These are phyloP conservation scores for Aspergillus aculeatus DNA, from an alignment of 2,329 filamentous ascomycete species.

Conservation along the genomic window DNA sequence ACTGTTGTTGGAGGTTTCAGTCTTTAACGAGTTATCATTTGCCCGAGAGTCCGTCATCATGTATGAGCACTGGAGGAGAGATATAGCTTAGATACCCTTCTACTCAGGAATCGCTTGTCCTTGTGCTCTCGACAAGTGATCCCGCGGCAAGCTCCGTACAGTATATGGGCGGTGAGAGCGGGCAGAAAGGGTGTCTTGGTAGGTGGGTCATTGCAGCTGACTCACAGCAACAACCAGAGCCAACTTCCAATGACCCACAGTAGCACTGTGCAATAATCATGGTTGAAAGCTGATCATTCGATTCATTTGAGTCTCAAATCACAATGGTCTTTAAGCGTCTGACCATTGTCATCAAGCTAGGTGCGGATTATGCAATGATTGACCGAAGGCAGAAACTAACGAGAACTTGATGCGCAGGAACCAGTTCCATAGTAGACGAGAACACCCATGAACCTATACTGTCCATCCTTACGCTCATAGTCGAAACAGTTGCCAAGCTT, in stretches of 20 bases:
- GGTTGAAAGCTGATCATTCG: not conserved
- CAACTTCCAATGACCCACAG: not conserved
- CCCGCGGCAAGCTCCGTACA: constrained; percentile 11
- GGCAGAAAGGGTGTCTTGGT: not conserved
- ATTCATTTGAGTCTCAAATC: constrained; percentile 10
- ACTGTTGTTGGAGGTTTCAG: constrained; percentile 28
- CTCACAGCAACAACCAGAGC: not conserved
- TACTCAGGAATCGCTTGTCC: not conserved
- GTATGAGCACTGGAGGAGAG: not conserved
- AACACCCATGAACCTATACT: constrained; percentile 89
- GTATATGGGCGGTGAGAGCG: not conserved
- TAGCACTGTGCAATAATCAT: not conserved
- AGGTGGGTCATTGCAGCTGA: not conserved
- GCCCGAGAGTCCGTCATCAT: constrained; percentile 31
- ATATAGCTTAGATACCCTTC: not conserved
- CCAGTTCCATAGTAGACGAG: constrained; percentile 98
- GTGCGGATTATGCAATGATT: constrained; percentile 30
- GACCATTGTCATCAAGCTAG: constrained; percentile 43
- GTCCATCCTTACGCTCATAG: constrained; percentile 85
- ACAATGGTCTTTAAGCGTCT: constrained; percentile 29
- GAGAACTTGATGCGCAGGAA: constrained; percentile 60
- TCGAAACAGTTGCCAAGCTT: constrained; percentile 86
- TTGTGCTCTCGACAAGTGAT: constrained; percentile 7
- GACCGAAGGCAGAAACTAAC: constrained; percentile 16
- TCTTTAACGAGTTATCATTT: constrained; percentile 19